phyloP scores from a whole-genome alignment of 441 rosid genomes.

The Arabidopsis lyrata region DNA sequence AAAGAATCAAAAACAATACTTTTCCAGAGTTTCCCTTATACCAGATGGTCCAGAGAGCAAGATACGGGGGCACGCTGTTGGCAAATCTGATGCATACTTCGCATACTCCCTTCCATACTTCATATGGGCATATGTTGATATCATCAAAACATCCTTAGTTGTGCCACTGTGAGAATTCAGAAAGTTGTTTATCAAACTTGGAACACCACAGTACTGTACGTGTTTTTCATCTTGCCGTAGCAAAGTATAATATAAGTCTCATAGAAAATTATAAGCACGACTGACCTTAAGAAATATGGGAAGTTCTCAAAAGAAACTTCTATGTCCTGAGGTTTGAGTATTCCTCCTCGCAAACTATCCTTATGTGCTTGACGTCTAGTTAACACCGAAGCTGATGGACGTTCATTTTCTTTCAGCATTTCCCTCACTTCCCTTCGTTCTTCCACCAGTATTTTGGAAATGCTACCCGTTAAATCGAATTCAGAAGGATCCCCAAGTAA shows the following conservation, averaged over 20 bases:
- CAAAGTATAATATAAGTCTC: background rate
- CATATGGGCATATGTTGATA: conserved; percentile 80
- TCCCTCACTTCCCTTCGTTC: conserved; percentile 64
- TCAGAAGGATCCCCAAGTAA: conserved; percentile 65
- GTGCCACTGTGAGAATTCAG: conserved; percentile 66
- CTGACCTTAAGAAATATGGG: conserved; percentile 92
- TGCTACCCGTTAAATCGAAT: conserved; percentile 55
- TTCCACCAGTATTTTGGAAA: conserved; percentile 66
- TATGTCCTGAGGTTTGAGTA: conserved; percentile 66
- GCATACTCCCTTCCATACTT: conserved; percentile 72
- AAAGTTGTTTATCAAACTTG: conserved; percentile 29
- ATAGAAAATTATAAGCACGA: background rate
- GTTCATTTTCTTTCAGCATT: conserved; percentile 58
- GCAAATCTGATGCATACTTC: conserved; percentile 77
- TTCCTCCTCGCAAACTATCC: conserved; percentile 71
- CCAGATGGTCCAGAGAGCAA: conserved; percentile 98
- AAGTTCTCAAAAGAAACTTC: conserved; percentile 83
- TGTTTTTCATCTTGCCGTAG: conserved; percentile 12
- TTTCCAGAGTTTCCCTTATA: conserved; percentile 38
- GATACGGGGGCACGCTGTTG: conserved; percentile 85
- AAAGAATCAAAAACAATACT: background rate
- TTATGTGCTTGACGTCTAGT: conserved; percentile 75
- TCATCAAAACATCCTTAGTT: conserved; percentile 84
- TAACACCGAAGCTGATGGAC: conserved; percentile 53
- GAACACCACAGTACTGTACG: conserved; percentile 1